These are phyloP conservation scores for Calonectria henricotiae DNA, from an alignment of 2,329 filamentous ascomycete species.

Conservation along the genomic window DNA sequence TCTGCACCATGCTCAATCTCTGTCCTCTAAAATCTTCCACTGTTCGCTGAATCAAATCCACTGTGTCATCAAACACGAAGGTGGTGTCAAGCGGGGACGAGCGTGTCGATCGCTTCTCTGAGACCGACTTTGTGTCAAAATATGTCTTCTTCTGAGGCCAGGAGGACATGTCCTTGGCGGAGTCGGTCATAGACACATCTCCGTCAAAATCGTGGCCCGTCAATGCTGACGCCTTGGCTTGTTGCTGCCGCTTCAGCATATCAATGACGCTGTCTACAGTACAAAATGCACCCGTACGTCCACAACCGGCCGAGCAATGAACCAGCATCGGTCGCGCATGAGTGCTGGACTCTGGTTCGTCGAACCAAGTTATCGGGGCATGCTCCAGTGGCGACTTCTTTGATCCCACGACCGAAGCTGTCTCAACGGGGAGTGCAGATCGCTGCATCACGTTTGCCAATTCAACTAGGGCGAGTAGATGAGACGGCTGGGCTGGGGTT, in stretches of 20 bases:
- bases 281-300: constrained; percentile 95
- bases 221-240: constrained; percentile 54
- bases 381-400: constrained; percentile 53
- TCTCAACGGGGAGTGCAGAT: constrained; percentile 67
- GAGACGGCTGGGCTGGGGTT: constrained; percentile 88
- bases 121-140: constrained; percentile 43
- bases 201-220: constrained; percentile 58
- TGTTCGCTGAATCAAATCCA: constrained; percentile 88
- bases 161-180: constrained; percentile 54
- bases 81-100: constrained; percentile 62
- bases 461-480: constrained; percentile 91
- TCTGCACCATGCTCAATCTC: constrained; percentile 97
- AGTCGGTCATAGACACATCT: constrained; percentile 65
- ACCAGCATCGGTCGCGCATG: constrained; percentile 83
- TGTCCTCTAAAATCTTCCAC: constrained; percentile 94
- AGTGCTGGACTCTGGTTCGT: constrained; percentile 73
- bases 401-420: constrained; percentile 57
- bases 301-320: constrained; percentile 96
- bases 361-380: constrained; percentile 64
- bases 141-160: constrained; percentile 47
- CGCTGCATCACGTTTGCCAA: constrained; percentile 84
- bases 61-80: constrained; percentile 80
- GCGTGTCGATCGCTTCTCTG: constrained; percentile 39
- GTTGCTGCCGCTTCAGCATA: constrained; percentile 91
- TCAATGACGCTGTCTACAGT: constrained; percentile 96